Evolutionary conservation across 306 rosid genomes (phyloP), one percentile per base, ranked within the genome.

Genomic region (Hippophae tibetana): DNA sequence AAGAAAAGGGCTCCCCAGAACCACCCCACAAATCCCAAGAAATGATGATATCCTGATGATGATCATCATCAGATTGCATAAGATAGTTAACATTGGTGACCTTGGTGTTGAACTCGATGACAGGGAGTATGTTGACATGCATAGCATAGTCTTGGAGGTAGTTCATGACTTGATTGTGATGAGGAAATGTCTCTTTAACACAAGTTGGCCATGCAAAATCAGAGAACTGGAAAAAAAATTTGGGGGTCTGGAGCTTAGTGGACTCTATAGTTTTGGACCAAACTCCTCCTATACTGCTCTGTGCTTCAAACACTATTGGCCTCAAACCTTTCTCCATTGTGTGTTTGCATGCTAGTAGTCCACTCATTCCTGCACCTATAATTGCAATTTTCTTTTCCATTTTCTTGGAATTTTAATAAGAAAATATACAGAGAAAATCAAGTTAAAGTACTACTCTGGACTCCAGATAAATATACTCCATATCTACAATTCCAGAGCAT

Each of bases 261-360:
- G 75, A 52, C 61, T 64, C 65, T 3, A 70, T 60, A 47, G 75
- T 64, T 61, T 71, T 61, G n/a, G 66, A 64, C 75, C 75, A 71
- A 18, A 71, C 65, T 26, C 75, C 75, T 14, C 75, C 70, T 8
- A 64, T 52, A 41, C 6, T 26, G 52, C 46, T 31, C 14, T 61
- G 52, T 1, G 75, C 61, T 38, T 71, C 75, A 10, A 71, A 64
- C n/a, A 71, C 70, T 6, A 58, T 27, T 0, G 75, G 75, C 41
- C 26, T 23, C 0, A 71, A 45, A 23, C 70, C 75, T 52, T 71
- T 64, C 18, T 65, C 68, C 54, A 57, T 11, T 27, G 52, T 23
- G 52, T 58, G 67, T 58, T 64, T 71, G 61, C 75, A 64, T 8
- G 75, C 75, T 12, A 66, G 23, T 8, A 71, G 45, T 10, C 75